Percentiles rank a stretch among this genome's conserved stretches.
phyloP scores from a whole-genome alignment of 1,284 basidiomycete genomes.

The Leucoagaricus sp. region DNA sequence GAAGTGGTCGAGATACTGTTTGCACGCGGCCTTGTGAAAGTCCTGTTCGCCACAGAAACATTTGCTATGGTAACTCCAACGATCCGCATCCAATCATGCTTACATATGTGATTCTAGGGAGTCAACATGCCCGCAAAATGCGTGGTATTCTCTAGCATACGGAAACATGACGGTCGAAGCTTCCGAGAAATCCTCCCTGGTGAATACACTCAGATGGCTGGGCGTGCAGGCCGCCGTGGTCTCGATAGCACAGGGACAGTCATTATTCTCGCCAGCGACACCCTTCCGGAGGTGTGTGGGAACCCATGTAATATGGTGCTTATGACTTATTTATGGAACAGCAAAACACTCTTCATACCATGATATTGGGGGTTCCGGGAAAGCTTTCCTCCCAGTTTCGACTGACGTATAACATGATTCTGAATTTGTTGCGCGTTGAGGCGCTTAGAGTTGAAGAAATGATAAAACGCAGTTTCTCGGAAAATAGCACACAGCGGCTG shows the following conservation, averaged over 20 bases:
- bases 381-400: constrained; percentile 98
- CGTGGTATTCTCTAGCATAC: constrained; percentile 94
- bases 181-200: constrained; percentile 91
- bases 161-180: constrained; percentile 93
- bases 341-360: constrained; percentile 77
- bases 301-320: background rate
- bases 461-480: constrained; percentile 99
- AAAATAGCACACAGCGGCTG: constrained; percentile 92
- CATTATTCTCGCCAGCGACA: constrained; percentile 85
- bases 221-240: constrained; percentile 94
- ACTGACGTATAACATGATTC: constrained; percentile 99
- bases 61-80: constrained; percentile 87
- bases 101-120: constrained; percentile 53
- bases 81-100: background rate
- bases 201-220: constrained; percentile 99
- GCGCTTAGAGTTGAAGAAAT: constrained; percentile 98
- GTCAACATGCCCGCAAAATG: constrained; percentile 99
- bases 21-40: constrained; percentile 93
- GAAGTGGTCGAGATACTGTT: constrained; percentile 98
- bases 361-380: constrained; percentile 93
- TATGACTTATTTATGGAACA: constrained; percentile 29
- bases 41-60: constrained; percentile 98
- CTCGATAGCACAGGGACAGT: constrained; percentile 96
- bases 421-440: constrained; percentile 96
- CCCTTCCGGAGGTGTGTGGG: constrained; percentile 84